Percentiles rank a stretch among this genome's conserved stretches.
phyloP scores from a whole-genome alignment of 768 basidiomycete genomes.

The Paxillus involutus region DNA sequence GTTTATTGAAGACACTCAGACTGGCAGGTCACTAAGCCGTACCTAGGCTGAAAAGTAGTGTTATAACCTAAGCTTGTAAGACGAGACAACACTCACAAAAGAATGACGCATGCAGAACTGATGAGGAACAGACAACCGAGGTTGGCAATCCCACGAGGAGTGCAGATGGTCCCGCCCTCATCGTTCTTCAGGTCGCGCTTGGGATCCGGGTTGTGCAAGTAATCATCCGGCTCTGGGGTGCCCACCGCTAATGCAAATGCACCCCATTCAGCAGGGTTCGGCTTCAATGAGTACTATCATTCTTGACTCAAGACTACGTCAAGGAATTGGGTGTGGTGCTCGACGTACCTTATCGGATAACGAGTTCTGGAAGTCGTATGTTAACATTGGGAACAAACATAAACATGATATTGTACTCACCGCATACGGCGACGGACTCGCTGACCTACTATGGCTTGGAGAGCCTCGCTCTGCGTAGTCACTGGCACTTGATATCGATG shows the following conservation, averaged over 20 bases:
- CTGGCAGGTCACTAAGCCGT: background rate
- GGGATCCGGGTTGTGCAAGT: constrained; percentile 64
- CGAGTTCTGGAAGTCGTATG: constrained; percentile 20
- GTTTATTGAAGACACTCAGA: background rate
- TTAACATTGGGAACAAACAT: background rate
- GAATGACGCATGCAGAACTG: constrained; percentile 41
- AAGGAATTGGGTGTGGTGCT: background rate
- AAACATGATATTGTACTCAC: constrained; percentile 12
- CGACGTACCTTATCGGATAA: constrained; percentile 24
- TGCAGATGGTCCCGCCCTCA: constrained; percentile 57
- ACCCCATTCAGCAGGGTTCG: constrained; percentile 52
- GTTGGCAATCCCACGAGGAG: constrained; percentile 62
- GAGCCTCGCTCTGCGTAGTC: constrained; percentile 17
- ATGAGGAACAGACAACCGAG: constrained; percentile 65
- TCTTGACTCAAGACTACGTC: background rate
- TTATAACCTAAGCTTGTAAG: background rate
- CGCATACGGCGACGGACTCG: constrained; percentile 27
- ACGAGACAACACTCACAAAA: constrained; percentile 49
- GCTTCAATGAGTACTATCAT: constrained; percentile 37
- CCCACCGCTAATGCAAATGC: constrained; percentile 42
- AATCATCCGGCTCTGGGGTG: constrained; percentile 58
- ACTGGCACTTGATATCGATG: constrained; percentile 19
- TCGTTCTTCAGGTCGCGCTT: constrained; percentile 53
- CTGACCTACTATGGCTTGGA: constrained; percentile 17
- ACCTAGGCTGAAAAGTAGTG: constrained; percentile 5